A percentile compares a stretch with the other conserved stretches of the same genome.
phyloP scores from a whole-genome alignment of 2,329 filamentous ascomycete genomes.

The Fusarium chaquense region DNA sequence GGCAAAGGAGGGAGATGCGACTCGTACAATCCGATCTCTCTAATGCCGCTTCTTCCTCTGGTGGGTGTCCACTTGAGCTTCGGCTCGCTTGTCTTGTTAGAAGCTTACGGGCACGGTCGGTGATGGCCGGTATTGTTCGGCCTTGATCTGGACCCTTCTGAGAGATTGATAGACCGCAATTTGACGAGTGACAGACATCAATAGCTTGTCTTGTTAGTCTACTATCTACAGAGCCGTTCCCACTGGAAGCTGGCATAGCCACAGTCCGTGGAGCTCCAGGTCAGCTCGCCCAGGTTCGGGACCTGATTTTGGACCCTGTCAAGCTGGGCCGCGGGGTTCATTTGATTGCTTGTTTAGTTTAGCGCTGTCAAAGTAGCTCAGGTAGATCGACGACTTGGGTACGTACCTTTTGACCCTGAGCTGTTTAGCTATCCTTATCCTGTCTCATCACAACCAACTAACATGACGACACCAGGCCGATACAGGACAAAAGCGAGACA shows the following conservation, averaged over 20 bases:
- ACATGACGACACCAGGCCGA: conserved; percentile 37
- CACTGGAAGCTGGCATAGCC: conserved; percentile 36
- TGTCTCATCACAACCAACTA: conserved; percentile 15
- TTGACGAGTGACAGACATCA: conserved; percentile 19
- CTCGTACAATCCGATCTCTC: conserved; percentile 24
- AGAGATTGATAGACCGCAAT: conserved; percentile 16
- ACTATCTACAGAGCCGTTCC: neutral
- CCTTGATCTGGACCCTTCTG: conserved; percentile 8
- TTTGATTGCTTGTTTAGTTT: conserved; percentile 32
- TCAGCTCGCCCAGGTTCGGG: conserved; percentile 46
- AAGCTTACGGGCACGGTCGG: conserved; percentile 8
- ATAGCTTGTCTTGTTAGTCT: conserved; percentile 12
- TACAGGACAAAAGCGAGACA: conserved; percentile 17
- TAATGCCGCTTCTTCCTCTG: conserved; percentile 24
- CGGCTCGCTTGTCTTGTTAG: neutral
- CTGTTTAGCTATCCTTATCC: conserved; percentile 9
- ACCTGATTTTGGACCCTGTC: conserved; percentile 44
- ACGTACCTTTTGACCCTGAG: conserved; percentile 35
- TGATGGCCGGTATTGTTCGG: conserved; percentile 5
- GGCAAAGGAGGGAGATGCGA: conserved; percentile 32
- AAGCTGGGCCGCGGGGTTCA: conserved; percentile 39
- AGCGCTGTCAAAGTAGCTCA: conserved; percentile 32
- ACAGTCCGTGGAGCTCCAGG: conserved; percentile 29
- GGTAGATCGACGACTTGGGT: conserved; percentile 36
- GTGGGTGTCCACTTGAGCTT: conserved; percentile 6